These are phyloP conservation scores for Drosera spatulata DNA, from an alignment of 179 eudicot species.

Conservation along the genomic window DNA sequence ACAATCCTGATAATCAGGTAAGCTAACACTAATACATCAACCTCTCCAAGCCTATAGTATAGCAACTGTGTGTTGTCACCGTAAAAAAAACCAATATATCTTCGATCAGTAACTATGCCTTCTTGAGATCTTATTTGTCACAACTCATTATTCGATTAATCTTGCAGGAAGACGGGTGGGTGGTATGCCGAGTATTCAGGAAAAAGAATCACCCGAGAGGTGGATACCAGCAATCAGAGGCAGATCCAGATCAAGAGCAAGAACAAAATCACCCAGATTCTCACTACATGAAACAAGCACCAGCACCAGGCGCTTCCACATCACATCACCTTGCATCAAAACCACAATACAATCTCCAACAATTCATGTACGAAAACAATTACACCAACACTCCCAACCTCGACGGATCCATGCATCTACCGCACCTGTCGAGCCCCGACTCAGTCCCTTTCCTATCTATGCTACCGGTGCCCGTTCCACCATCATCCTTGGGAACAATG, in stretches of 20 bases:
- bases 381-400: slow-evolving; percentile 3
- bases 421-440: slow-evolving; percentile 29
- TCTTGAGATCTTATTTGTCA: background rate
- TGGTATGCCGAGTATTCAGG: slow-evolving; percentile 49
- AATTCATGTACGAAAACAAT: slow-evolving; percentile 2
- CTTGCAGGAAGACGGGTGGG: slow-evolving; percentile 65
- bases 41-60: background rate
- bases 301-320: background rate
- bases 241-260: slow-evolving; percentile 9
- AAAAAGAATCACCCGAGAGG: slow-evolving; percentile 28
- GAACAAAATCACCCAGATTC: slow-evolving; percentile 8
- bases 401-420: slow-evolving; percentile 42
- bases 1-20: slow-evolving; percentile 44
- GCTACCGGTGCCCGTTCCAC: slow-evolving; percentile 3
- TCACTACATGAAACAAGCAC: slow-evolving; percentile 1
- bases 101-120: background rate
- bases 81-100: background rate
- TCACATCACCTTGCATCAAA: background rate
- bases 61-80: background rate
- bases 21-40: background rate
- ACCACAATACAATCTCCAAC: slow-evolving; percentile 11
- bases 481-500: slow-evolving; percentile 1
- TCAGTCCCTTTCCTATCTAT: slow-evolving; percentile 9
- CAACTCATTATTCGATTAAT: background rate
- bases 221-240: slow-evolving; percentile 10